phyloP scores from a whole-genome alignment of 192 early-diverging fungal genomes.

The Helicostylum pulchrum region DNA sequence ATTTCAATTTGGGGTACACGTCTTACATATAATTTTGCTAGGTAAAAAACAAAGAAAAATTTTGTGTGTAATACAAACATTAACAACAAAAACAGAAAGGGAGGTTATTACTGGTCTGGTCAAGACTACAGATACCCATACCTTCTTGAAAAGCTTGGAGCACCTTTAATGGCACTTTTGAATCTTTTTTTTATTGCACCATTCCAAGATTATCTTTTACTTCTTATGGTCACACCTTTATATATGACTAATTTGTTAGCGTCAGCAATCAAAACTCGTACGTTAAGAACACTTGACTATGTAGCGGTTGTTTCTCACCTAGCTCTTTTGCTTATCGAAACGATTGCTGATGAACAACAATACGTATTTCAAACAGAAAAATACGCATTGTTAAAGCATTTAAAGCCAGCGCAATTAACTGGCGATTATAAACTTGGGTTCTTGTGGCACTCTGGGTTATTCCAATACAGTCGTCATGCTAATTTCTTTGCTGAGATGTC shows the following conservation, averaged over 20 bases:
- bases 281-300: constrained; percentile 47
- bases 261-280: background rate
- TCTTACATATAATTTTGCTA: constrained; percentile 73
- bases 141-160: constrained; percentile 35
- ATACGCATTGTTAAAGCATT: constrained; percentile 37
- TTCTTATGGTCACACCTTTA: constrained; percentile 52
- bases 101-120: constrained; percentile 60
- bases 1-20: constrained; percentile 69
- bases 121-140: constrained; percentile 80
- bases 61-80: background rate
- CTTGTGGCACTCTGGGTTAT: constrained; percentile 65
- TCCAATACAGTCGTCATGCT: constrained; percentile 72
- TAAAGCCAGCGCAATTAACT: constrained; percentile 20
- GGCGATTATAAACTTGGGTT: constrained; percentile 65
- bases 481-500: constrained; percentile 81
- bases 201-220: constrained; percentile 70
- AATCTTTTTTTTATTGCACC: constrained; percentile 71
- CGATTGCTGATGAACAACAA: constrained; percentile 80
- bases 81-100: constrained; percentile 46
- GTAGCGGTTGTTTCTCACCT: constrained; percentile 43
- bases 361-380: constrained; percentile 65
- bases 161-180: constrained; percentile 57
- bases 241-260: constrained; percentile 36
- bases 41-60: constrained; percentile 18
- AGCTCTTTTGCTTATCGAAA: constrained; percentile 55